phyloP scores from a whole-genome alignment of 2,329 filamentous ascomycete genomes.

The Ophiosphaerella narmari region DNA sequence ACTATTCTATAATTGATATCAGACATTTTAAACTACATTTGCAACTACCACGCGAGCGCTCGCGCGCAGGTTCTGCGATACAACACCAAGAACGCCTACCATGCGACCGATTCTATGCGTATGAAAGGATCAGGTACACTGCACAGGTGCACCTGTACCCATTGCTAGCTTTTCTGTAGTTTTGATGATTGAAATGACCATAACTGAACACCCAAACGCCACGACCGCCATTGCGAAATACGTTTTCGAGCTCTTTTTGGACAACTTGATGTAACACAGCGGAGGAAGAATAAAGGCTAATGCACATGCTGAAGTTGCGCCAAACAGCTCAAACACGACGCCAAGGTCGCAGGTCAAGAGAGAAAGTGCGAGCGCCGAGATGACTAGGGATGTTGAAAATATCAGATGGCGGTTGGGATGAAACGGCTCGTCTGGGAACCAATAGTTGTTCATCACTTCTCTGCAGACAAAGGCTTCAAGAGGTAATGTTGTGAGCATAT shows the following conservation, averaged over 20 bases:
- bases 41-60: constrained; percentile 5
- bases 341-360: constrained; percentile 92
- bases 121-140: constrained; percentile 29
- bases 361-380: constrained; percentile 74
- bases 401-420: constrained; percentile 83
- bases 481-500: constrained; percentile 97
- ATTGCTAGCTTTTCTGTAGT: constrained; percentile 35
- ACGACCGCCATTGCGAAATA: constrained; percentile 73
- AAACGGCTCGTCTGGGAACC: constrained; percentile 73
- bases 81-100: constrained; percentile 15
- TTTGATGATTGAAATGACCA: constrained; percentile 64
- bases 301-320: constrained; percentile 90
- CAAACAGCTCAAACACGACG: constrained; percentile 92
- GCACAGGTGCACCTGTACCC: constrained; percentile 22
- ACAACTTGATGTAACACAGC: constrained; percentile 92
- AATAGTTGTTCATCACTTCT: constrained; percentile 93
- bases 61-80: constrained; percentile 3
- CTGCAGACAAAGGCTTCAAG: constrained; percentile 97
- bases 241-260: constrained; percentile 76
- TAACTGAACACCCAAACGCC: constrained; percentile 77
- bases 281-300: constrained; percentile 95
- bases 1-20: no score
- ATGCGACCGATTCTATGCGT: constrained; percentile 28
- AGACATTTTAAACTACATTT: background rate
- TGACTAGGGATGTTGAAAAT: constrained; percentile 81